Conservation (phyloP, 169 alveolate genomes). For the Cryptosporidium bovis region DNA sequence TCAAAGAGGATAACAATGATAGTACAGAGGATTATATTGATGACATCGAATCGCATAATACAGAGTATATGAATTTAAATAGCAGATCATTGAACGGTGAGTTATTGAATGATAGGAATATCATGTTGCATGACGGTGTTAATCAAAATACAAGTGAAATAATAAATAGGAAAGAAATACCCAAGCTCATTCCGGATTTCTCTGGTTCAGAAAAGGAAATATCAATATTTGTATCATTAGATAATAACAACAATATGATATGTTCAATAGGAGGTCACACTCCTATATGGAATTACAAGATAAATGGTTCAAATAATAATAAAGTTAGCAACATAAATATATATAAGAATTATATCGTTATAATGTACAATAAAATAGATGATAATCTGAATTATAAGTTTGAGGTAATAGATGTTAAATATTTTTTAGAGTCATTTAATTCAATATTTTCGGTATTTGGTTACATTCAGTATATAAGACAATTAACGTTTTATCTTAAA, state of each 20-base stretch:
- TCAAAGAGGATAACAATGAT: no score
- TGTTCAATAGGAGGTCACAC: slow-evolving; percentile 73
- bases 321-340: background rate
- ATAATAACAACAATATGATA: slow-evolving; percentile 12
- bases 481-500: slow-evolving; percentile 23
- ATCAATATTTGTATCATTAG: slow-evolving; percentile 22
- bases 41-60: no score
- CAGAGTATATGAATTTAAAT: no score
- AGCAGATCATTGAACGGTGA: no score
- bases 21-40: no score
- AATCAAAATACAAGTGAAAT: no score
- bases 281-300: slow-evolving; percentile 34
- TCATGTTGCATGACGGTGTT: no score
- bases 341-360: background rate
- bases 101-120: no score
- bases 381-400: background rate
- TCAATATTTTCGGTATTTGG: slow-evolving; percentile 26
- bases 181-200: slow-evolving; percentile 47
- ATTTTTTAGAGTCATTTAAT: slow-evolving; percentile 11
- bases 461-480: slow-evolving; percentile 47
- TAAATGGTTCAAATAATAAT: background rate
- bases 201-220: background rate
- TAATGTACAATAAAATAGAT: background rate
- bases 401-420: slow-evolving; percentile 26
- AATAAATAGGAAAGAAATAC: slow-evolving; percentile 2